Base-by-base conservation (phyloP, 306 rosid species). In the Acacia crassicarpa region DNA sequence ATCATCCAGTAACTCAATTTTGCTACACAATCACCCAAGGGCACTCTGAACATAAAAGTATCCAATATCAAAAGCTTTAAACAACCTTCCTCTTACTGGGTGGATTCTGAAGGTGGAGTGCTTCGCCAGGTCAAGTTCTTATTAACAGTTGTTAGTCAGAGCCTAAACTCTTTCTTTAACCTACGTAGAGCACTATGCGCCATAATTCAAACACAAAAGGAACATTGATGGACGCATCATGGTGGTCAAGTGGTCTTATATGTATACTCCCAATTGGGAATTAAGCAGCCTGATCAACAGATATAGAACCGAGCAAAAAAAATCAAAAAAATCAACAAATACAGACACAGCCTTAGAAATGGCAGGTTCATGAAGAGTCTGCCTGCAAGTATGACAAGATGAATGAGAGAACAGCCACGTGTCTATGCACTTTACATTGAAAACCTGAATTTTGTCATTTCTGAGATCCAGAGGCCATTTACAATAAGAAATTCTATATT, bases 321-420 rank as follows among this genome's bases (percentile, higher is more conserved):
- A n/a, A n/a, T n/a, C n/a, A n/a, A n/a, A n/a, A n/a, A n/a, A n/a
- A n/a, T n/a, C n/a, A n/a, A n/a, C n/a, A n/a, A n/a, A n/a, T 63
- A 63, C 40, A 14, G 69, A 30, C 16, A 14, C 69, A 4, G 69
- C 75, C 49, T 71, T 4, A 71, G 75, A 22, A 71, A 23, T 15
- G 32, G 16, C 1, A 3, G 77, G 44, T 49, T 30, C 63, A 9
- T 73, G 41, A 27, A 73, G 25, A 73, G 30, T 49, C 77, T 92
- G 83, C 72, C 97, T 81, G 86, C 98, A 94, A 79, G 93, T 91
- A 35, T 97, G 98, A 73, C 97, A 94, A 77, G 96, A 92, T 71
- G 97, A 94, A 88, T 89, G 94, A 74, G 87, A 84, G 40, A 88
- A 83, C 15, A 94, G 81, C 97, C 97, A 94, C 75, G 85, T 88